Base-by-base conservation (phyloP, 148 eudicot species). In the Polygonum maritimum region DNA sequence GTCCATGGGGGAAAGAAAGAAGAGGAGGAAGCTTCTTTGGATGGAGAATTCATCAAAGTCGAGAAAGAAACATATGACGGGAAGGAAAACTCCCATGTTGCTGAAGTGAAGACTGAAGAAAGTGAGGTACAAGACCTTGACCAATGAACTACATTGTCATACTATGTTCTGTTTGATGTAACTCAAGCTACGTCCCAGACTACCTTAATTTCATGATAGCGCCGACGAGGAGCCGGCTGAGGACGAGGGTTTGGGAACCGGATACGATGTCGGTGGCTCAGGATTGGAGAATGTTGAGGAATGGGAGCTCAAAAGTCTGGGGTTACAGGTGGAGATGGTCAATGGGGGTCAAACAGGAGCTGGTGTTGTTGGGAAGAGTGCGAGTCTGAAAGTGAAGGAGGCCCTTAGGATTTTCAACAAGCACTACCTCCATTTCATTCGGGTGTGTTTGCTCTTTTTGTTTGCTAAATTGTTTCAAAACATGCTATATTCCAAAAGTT, bases 41-140 rank as follows among this genome's bases (percentile, higher is more conserved):
- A 96, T 48, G 99, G 94, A 73, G 99, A 91, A 75, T 96, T 96
- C 81, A 87, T 96, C 35, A 96, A 96, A 77, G 90, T 96, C 48
- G 99, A 96, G 80, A 90, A 87, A 82, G 98, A 90, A 80, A 69
- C 84, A 15, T 65, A 77, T 2, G 89, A 88, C 40, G 76, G 45
- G 47, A 88, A 89, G 78, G 90, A 85, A 12, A 80, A 60, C 38
- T 58, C 86, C 58, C 75, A 76, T 26, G 69, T 65, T 75, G 80
- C 83, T 55, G 82, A 82, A 75, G 76, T 79, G 69, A 40, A 63
- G 70, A 60, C 86, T 36, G 74, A 52, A 48, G 82, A 75, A 48
- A 80, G 80, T 33, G 83, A 78, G 44, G 82, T 81, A 74, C 71
- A 82, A 35, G n/a, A n/a, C n/a, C n/a, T n/a, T n/a, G n/a, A n/a